Evolutionary conservation across 768 basidiomycete species (phyloP).

Genomic region (Trametes coccinea): DNA sequence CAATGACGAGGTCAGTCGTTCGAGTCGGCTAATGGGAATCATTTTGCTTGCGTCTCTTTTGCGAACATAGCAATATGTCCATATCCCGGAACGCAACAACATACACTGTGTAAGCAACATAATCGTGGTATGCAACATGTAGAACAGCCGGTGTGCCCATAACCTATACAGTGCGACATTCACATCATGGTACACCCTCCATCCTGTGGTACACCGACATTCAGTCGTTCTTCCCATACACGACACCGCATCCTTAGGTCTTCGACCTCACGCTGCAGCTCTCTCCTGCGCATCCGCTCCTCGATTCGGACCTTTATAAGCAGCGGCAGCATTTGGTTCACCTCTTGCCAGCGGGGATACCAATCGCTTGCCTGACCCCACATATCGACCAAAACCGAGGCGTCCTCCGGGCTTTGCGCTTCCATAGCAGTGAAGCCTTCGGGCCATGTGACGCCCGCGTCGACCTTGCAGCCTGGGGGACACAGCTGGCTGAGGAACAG

Average conservation of each 20-base stretch:
- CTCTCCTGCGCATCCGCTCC: conserved; percentile 41
- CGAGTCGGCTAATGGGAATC: conserved; percentile 45
- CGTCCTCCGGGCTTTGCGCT: conserved; percentile 6
- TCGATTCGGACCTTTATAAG: conserved; percentile 45
- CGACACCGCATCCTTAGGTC: conserved; percentile 49
- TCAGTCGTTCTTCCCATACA: conserved; percentile 41
- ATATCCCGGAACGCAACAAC: no score
- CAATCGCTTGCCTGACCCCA: conserved; percentile 23
- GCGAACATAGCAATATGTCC: no score
- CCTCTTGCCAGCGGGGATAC: conserved; percentile 44
- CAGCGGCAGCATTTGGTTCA: conserved; percentile 44
- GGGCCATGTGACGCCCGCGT: conserved; percentile 52
- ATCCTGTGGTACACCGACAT: conserved; percentile 18
- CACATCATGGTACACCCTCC: conserved; percentile 36
- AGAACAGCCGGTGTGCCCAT: no score
- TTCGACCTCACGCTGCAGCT: conserved; percentile 47
- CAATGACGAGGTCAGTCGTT: conserved; percentile 64
- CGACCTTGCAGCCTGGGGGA: conserved; percentile 43
- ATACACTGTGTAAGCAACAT: no score
- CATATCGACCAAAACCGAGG: conserved; percentile 6
- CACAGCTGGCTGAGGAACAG: conserved; percentile 55
- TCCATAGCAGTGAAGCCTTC: conserved; percentile 21
- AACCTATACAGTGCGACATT: background rate
- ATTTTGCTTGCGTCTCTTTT: no score
- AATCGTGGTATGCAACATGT: no score